phyloP scores from a whole-genome alignment of 2,329 filamentous ascomycete species.

The Claviceps sp. region DNA sequence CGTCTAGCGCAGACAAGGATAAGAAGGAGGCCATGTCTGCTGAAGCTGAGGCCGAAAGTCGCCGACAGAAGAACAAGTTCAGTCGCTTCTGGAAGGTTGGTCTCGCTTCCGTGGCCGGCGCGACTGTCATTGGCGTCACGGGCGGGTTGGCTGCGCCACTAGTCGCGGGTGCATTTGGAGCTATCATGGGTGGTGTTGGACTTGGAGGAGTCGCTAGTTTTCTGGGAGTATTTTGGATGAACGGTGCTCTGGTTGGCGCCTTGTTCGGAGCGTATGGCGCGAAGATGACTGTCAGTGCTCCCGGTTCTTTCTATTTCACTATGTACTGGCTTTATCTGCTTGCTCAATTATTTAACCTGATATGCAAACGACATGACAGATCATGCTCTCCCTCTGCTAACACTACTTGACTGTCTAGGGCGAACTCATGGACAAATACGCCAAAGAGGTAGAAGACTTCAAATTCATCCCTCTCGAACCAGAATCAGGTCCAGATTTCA shows the following conservation, averaged over 20 bases:
- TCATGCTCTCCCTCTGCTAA: not conserved
- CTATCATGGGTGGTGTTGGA: constrained; percentile 73
- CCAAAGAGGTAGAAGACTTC: constrained; percentile 73
- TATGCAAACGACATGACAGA: not conserved
- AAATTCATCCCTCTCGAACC: constrained; percentile 60
- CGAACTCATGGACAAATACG: constrained; percentile 77
- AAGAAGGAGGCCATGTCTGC: constrained; percentile 46
- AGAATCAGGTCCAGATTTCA: constrained; percentile 20
- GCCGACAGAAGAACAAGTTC: constrained; percentile 55
- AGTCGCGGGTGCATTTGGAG: constrained; percentile 73
- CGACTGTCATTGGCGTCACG: constrained; percentile 80
- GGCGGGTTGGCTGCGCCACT: constrained; percentile 83
- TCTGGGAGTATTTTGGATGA: constrained; percentile 74
- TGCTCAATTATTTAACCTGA: too few species aligned
- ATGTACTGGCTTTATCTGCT: not conserved
- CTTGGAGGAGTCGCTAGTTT: constrained; percentile 78
- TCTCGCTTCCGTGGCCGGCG: constrained; percentile 75
- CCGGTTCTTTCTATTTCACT: not conserved
- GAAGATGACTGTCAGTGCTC: constrained; percentile 41
- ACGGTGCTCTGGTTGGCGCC: constrained; percentile 70
- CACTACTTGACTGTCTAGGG: constrained; percentile 30
- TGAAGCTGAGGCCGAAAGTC: constrained; percentile 62
- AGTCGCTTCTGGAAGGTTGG: constrained; percentile 81
- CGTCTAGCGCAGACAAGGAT: constrained; percentile 33
- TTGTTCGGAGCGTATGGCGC: constrained; percentile 85